Evolutionary conservation across 2,329 filamentous ascomycete species (phyloP), one percentile per base, ranked within the genome.

Genomic region (Cytospora chrysosperma): DNA sequence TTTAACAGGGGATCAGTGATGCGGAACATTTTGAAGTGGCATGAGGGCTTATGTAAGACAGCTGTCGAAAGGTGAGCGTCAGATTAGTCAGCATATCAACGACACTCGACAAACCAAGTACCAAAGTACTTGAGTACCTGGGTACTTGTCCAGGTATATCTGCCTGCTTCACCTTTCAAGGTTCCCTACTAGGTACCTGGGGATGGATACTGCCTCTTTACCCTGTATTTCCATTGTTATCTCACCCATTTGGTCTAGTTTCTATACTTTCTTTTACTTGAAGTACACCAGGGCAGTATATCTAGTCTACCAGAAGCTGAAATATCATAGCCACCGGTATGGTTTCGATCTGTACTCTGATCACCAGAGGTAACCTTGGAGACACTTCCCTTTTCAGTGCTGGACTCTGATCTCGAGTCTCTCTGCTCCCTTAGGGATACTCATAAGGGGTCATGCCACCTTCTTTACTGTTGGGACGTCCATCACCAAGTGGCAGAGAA

Each of bases 1-100:
- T 60, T 59, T 60, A 63, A n/a, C 56, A 60, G 51, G 43, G 56
- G 55, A 27, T 13, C 32, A 43, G 49, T 51, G 43, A 27, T n/a
- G 26, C 24, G 13, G 19, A 40, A 40, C 40, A 9, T 21, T 19
- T 43, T 19, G 49, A 59, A 56, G 43, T 37, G 55, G n/a, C 19
- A 27, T 32, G 32, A 28, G 28, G 26, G 50, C 28, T 60, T 51
- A 60, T 51, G 24, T 60, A 60, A 60, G 24, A n/a, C 26, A 21
- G 19, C 40, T n/a, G n/a, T 17, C 7, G 7, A 47, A 27, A 12
- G 47, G 43, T 17, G 28, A 0, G 24, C 12, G 21, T 24, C 17
- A 15, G 19, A 47, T 47, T 47, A 47, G n/a, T 47, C 43, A 47
- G 19, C 43, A 10, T 1, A 13, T 21, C n/a, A 10, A 47, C 43